Percentiles rank a stretch among this genome's conserved stretches.
phyloP scores from a whole-genome alignment of 2,329 filamentous ascomycete species.

The Phialocephala sp. region DNA sequence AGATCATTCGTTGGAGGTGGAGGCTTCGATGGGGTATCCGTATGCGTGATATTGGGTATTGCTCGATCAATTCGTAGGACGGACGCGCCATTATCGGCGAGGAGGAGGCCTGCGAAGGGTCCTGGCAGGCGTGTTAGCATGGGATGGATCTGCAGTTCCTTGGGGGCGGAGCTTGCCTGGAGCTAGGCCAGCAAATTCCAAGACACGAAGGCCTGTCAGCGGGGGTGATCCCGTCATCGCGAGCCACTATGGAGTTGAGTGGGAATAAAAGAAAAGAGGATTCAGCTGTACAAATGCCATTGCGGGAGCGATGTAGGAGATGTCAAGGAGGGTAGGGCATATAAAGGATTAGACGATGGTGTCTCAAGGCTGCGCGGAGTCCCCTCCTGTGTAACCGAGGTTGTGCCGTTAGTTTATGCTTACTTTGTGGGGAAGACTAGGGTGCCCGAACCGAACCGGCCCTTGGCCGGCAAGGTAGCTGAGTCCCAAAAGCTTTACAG shows the following conservation, averaged over 20 bases:
- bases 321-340: not conserved
- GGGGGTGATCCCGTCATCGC: conserved; percentile 46
- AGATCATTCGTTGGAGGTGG: conserved; percentile 67
- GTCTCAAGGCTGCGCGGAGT: not conserved
- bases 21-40: conserved; percentile 44
- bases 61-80: conserved; percentile 85
- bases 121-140: conserved; percentile 53
- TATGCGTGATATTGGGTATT: conserved; percentile 50
- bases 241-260: not conserved
- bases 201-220: conserved; percentile 63
- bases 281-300: not conserved
- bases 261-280: not conserved
- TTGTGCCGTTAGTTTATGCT: not conserved
- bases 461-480: no score
- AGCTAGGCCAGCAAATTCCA: conserved; percentile 69
- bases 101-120: conserved; percentile 85
- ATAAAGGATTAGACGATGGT: not conserved
- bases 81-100: conserved; percentile 87
- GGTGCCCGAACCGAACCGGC: no score
- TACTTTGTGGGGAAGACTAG: no score
- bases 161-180: conserved; percentile 53
- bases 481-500: no score
- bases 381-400: not conserved
- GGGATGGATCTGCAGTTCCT: not conserved
- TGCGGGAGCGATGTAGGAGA: not conserved